These are phyloP conservation scores for Primulina tabacum DNA, from an alignment of 257 asterid species.

Conservation along the genomic window DNA sequence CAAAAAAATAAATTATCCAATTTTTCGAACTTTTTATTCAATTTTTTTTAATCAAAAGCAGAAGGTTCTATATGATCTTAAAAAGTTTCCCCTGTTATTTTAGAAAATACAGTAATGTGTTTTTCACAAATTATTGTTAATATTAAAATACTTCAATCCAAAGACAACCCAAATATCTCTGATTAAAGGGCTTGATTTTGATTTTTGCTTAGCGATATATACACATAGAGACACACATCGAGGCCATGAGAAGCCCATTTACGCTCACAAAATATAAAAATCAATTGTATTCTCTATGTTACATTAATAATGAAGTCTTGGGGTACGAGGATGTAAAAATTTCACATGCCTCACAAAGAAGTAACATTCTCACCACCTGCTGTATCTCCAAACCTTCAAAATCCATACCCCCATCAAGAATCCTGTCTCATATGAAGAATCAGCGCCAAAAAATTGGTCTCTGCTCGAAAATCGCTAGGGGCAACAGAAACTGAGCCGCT, in stretches of 20 bases:
- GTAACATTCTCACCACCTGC: not conserved
- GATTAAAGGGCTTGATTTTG: not conserved
- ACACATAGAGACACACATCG: not conserved
- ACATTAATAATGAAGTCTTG: not conserved
- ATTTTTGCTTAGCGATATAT: not conserved
- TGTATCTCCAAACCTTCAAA: not conserved
- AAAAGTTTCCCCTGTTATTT: too few relatives aligned
- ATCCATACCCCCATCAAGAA: not conserved
- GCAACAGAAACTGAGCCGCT: not conserved
- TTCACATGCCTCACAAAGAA: not conserved
- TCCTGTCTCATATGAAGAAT: not conserved
- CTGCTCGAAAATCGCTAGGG: not conserved
- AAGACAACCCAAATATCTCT: not conserved
- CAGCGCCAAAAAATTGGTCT: not conserved
- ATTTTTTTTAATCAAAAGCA: too few relatives aligned
- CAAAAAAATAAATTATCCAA: too few relatives aligned
- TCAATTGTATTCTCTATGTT: not conserved
- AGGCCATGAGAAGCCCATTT: not conserved
- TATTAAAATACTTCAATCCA: too few relatives aligned
- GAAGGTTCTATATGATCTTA: too few relatives aligned
- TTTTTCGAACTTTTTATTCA: too few relatives aligned
- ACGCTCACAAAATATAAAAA: not conserved
- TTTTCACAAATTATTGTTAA: too few relatives aligned
- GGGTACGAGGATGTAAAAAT: not conserved
- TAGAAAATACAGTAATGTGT: too few relatives aligned